A percentile compares a stretch with the other conserved stretches of the same genome.
Evolutionary conservation across 257 asterid species (phyloP).

Genomic region (Buddleja alternifolia): DNA sequence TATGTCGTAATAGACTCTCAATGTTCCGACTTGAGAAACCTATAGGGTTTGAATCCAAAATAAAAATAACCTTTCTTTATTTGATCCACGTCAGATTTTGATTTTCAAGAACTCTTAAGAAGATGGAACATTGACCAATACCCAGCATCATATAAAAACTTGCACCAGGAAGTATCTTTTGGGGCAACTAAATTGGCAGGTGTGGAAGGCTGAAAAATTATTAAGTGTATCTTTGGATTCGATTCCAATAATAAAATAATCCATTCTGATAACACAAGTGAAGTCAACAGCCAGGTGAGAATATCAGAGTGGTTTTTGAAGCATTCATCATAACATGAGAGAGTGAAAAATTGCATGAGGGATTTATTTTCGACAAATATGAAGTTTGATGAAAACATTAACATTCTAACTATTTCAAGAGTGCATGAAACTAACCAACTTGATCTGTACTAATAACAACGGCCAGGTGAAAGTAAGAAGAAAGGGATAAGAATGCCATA

Average conservation of each 20-base stretch:
- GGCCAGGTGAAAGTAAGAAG: background rate
- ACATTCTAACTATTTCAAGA: no score
- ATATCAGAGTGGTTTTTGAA: no score
- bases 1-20: no score
- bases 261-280: no score
- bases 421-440: no score
- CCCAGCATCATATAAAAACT: slow-evolving; percentile 12
- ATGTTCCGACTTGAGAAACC: background rate
- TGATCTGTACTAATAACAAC: background rate
- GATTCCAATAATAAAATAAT: no score
- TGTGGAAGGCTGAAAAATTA: slow-evolving; percentile 11
- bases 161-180: slow-evolving; percentile 17
- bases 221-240: background rate
- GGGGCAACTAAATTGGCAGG: slow-evolving; percentile 18
- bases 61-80: background rate
- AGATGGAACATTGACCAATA: slow-evolving; percentile 22
- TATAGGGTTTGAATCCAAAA: background rate
- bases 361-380: background rate
- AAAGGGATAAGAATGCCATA: slow-evolving; percentile 39
- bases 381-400: slow-evolving; percentile 12
- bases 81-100: background rate
- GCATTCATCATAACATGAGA: no score
- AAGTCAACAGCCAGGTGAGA: no score
- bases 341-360: no score
- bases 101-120: background rate